phyloP scores from a whole-genome alignment of 2,329 filamentous ascomycete genomes.

The Pyrenochaeta sp. region DNA sequence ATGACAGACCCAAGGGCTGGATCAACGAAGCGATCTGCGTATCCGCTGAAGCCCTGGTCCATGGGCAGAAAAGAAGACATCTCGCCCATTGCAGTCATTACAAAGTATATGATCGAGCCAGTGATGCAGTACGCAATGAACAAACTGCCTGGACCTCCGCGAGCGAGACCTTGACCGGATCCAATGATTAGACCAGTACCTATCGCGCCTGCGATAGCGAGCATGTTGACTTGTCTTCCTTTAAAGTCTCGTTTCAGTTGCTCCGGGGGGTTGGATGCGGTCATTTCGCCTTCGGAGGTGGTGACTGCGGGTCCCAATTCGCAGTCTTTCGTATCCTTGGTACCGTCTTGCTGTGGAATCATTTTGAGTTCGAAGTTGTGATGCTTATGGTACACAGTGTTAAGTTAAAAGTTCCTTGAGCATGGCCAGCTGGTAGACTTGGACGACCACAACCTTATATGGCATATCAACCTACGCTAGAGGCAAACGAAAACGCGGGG shows the following conservation, averaged over 20 bases:
- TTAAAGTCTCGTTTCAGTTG: conserved; percentile 15
- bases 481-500: no score
- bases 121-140: conserved; percentile 5
- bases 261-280: no score
- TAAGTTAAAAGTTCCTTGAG: no score
- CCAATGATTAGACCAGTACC: conserved; percentile 9
- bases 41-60: conserved; percentile 14
- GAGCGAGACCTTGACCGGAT: conserved; percentile 7
- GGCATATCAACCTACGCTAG: no score
- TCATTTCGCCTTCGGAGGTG: no score
- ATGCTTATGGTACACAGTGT: no score
- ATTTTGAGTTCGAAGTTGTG: no score
- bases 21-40: conserved; percentile 48
- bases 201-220: conserved; percentile 19
- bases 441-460: no score
- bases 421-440: no score
- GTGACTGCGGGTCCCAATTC: no score
- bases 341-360: no score
- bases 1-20: conserved; percentile 43
- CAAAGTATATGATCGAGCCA: conserved; percentile 15
- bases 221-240: conserved; percentile 19
- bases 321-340: no score
- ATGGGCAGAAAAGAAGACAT: conserved; percentile 40
- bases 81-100: conserved; percentile 33
- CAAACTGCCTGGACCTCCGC: conserved; percentile 3